Evolutionary conservation across 441 rosid species (phyloP), one percentile per base, ranked within the genome.

Genomic region (Francoa sonchifolia): DNA sequence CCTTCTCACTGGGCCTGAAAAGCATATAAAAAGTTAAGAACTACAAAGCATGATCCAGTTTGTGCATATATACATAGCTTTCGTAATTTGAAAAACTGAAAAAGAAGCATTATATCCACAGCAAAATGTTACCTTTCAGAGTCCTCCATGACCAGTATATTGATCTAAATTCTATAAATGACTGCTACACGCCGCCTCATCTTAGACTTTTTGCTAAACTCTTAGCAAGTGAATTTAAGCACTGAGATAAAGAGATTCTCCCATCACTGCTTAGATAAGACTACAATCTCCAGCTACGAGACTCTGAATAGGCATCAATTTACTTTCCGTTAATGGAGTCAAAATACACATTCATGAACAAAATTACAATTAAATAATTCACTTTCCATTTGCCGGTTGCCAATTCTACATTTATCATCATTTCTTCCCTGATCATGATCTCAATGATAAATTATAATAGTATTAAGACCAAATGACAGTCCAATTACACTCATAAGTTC

Each of bases 1-100:
- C 52, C 66, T 50, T 69, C 47, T 69, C 53, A 19, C 35, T 62
- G 42, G 45, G 42, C 76, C 96, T 90, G 65, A 23, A 39, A 63
- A 44, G 25, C n/a, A 50, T 30, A 32, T 12, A 2, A 47, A 40
- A 19, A 21, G 2, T 6, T 40, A 40, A 35, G 9, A 19, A 6
- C 44, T 42, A 17, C 22, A 22, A 34, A 39, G 19, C 39, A 33
- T 8, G 21, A 30, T 15, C 22, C 14, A 2, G 25, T 15, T 5
- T 20, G 13, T 20, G 10, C 14, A 34, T n/a, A 8, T 3, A 14
- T 15, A 8, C 5, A 25, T 7, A 14, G 26, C 31, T 32, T 3
- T 19, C 2, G 29, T 19, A 11, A 2, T 11, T 18, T 26, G n/a
- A 16, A 33, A 11, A 16, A 26, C 6, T 13, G 25, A 5, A 6